These are phyloP conservation scores for Suhomyces yuchorum DNA, from an alignment of 1,139 yeast species.

Conservation along the genomic window DNA sequence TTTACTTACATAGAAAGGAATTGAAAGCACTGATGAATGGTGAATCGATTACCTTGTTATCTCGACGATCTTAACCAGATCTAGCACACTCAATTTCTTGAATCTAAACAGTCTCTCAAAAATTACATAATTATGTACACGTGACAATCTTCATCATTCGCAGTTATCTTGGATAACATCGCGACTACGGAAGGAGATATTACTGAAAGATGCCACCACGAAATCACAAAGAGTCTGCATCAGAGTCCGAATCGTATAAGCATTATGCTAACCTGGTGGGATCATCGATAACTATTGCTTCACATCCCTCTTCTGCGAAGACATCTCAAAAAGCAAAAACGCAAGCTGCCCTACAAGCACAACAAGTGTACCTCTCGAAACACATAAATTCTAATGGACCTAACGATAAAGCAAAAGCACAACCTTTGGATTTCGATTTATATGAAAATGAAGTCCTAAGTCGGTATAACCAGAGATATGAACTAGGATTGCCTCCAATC, in stretches of 20 bases:
- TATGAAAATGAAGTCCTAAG: slow-evolving; percentile 58
- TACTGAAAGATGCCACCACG: slow-evolving; percentile 12
- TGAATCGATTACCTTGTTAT: too few relatives aligned
- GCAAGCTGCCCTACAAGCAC: slow-evolving; percentile 60
- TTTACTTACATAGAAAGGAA: slow-evolving; percentile 22
- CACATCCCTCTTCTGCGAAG: slow-evolving; percentile 29
- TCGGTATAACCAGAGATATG: slow-evolving; percentile 57
- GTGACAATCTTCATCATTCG: not conserved
- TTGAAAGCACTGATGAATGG: too few relatives aligned
- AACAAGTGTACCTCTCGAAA: slow-evolving; percentile 57
- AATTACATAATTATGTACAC: not conserved
- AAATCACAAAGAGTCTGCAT: slow-evolving; percentile 39
- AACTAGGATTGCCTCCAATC: slow-evolving; percentile 50
- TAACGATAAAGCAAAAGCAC: slow-evolving; percentile 47
- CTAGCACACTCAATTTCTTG: too few relatives aligned
- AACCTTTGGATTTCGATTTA: slow-evolving; percentile 62
- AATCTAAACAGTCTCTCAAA: not conserved
- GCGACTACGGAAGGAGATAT: not conserved
- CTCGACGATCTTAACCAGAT: too few relatives aligned
- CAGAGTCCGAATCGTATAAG: slow-evolving; percentile 45
- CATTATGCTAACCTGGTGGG: slow-evolving; percentile 13
- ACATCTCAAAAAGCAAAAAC: slow-evolving; percentile 55
- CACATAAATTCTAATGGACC: slow-evolving; percentile 70
- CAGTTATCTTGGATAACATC: not conserved
- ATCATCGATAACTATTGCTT: slow-evolving; percentile 2